These are phyloP conservation scores for Lactuca saligna DNA, from an alignment of 129 eudicot species.

Conservation along the genomic window DNA sequence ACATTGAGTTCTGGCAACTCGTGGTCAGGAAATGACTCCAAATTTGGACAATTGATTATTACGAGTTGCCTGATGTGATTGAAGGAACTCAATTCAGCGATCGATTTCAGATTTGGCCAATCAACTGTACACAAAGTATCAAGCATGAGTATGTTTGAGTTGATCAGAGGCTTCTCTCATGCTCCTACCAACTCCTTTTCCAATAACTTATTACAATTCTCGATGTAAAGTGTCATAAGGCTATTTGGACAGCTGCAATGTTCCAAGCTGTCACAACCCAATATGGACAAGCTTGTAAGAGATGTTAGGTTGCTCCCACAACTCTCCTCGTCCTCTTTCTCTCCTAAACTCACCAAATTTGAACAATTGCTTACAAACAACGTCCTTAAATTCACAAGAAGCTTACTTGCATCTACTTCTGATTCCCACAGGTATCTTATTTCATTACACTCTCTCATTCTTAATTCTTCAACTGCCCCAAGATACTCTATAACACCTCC, in stretches of 20 bases:
- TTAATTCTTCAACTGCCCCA: slow-evolving; percentile 10
- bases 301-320: slow-evolving; percentile 15
- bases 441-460: not conserved
- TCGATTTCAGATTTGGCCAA: not conserved
- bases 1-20: not conserved
- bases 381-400: slow-evolving; percentile 18
- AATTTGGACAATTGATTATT: not conserved
- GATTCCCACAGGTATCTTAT: slow-evolving; percentile 28
- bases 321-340: slow-evolving; percentile 10
- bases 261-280: not conserved
- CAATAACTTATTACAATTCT: not conserved
- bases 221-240: not conserved
- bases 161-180: not conserved
- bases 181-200: slow-evolving; percentile 5
- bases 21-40: not conserved
- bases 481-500: slow-evolving; percentile 14
- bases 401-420: slow-evolving; percentile 9
- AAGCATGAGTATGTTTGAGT: not conserved
- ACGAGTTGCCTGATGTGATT: not conserved
- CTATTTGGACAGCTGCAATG: not conserved
- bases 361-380: not conserved
- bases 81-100: not conserved
- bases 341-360: slow-evolving; percentile 23
- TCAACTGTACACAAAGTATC: not conserved
- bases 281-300: not conserved